Percentiles rank a stretch among this genome's conserved stretches.
Evolutionary conservation across 805 yeast genomes (phyloP).

Genomic region (Saccharomycopsis fodiens): DNA sequence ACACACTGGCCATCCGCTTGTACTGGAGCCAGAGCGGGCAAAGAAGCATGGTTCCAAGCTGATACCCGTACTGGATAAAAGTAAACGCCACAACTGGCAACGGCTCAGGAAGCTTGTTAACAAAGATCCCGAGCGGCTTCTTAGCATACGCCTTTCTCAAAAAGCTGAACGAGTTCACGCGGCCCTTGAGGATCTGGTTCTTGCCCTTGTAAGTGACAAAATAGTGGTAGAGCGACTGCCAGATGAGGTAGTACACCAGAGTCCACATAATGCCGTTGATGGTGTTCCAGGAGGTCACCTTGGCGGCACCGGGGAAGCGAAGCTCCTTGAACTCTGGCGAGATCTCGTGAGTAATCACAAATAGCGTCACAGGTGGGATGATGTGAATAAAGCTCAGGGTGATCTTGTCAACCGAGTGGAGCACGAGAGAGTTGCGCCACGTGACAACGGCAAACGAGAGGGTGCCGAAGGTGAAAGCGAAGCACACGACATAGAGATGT

Average conservation of each 20-base stretch:
- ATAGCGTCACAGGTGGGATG: slow-evolving; percentile 82
- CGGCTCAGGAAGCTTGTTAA: slow-evolving; percentile 74
- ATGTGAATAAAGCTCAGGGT: slow-evolving; percentile 88
- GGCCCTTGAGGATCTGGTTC: slow-evolving; percentile 77
- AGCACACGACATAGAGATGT: slow-evolving; percentile 71
- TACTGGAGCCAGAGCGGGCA: slow-evolving; percentile 84
- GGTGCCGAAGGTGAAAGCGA: slow-evolving; percentile 83
- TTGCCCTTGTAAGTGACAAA: slow-evolving; percentile 79
- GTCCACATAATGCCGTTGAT: slow-evolving; percentile 68
- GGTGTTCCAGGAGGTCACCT: slow-evolving; percentile 64
- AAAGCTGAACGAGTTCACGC: slow-evolving; percentile 81
- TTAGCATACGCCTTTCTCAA: slow-evolving; percentile 65
- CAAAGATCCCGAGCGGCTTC: slow-evolving; percentile 62
- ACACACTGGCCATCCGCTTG: slow-evolving; percentile 57
- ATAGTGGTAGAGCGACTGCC: slow-evolving; percentile 90
- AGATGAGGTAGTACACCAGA: slow-evolving; percentile 69
- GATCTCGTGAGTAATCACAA: slow-evolving; percentile 78
- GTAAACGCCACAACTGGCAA: slow-evolving; percentile 86
- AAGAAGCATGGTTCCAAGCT: slow-evolving; percentile 75
- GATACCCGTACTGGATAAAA: slow-evolving; percentile 79
- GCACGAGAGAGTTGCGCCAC: slow-evolving; percentile 89
- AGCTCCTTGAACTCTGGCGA: slow-evolving; percentile 37
- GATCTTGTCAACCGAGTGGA: slow-evolving; percentile 87
- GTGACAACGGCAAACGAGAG: slow-evolving; percentile 89
- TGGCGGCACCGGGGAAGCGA: slow-evolving; percentile 78